Percentiles rank a stretch among this genome's conserved stretches.
phyloP scores from a whole-genome alignment of 495 filamentous ascomycete genomes.

The Aspergillus cavernicola region DNA sequence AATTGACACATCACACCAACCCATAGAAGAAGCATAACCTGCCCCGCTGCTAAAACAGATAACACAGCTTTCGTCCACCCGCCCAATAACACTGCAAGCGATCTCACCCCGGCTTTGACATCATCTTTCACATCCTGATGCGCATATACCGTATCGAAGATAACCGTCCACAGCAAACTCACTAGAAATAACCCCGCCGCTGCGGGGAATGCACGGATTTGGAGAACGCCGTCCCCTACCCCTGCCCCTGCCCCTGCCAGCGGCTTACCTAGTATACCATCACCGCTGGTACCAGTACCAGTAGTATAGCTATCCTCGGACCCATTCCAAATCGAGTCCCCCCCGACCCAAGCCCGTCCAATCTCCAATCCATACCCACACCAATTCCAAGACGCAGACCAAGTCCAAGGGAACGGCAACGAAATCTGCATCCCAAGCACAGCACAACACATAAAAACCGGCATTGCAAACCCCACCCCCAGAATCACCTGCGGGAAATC shows the following conservation, averaged over 20 bases:
- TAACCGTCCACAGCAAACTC: constrained; percentile 36
- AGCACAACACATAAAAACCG: constrained; percentile 3
- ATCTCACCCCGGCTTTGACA: constrained; percentile 35
- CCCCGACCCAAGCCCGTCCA: no score
- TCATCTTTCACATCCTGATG: constrained; percentile 44
- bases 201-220: background rate
- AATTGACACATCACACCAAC: background rate
- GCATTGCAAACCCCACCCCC: constrained; percentile 13
- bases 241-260: no score
- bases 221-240: no score
- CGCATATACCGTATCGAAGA: constrained; percentile 47
- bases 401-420: no score
- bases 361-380: no score
- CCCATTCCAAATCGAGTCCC: no score
- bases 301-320: no score
- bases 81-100: constrained; percentile 28
- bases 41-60: background rate
- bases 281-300: no score
- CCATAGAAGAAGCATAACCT: background rate
- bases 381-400: no score
- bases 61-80: constrained; percentile 1
- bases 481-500: constrained; percentile 35
- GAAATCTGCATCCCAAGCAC: background rate
- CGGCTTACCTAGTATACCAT: no score
- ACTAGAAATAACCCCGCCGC: constrained; percentile 18